Evolutionary conservation across 768 basidiomycete genomes (phyloP), one percentile per base, ranked within the genome.

Genomic region (Butyriboletus loyo): DNA sequence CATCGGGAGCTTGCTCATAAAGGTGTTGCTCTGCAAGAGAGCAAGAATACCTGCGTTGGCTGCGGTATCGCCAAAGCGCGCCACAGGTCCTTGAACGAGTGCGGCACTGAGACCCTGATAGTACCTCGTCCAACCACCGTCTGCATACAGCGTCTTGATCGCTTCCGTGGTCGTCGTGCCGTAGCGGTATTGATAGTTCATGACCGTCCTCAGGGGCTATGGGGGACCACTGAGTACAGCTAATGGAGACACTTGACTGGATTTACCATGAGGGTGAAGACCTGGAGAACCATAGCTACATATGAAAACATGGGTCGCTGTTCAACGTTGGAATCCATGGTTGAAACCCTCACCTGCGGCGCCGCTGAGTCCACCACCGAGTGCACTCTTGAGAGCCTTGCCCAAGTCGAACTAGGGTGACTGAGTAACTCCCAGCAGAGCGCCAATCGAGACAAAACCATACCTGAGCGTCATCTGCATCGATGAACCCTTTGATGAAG

Each of bases 171-270:
- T 84, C 2, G 83, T 80, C 2, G 86, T 87, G n/a, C 94, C 94
- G 65, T 84, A 94, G 48, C 87, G 83, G 67, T 94, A 93, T 72
- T 94, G 92, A 66, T 90, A 97, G 75, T 98, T 98, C 96, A 98
- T 98, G 50, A 94, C 79, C 3, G 95, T 97, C n/a, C 92, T 82
- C n/a, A 96, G 70, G 6, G 92, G 93, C 87, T 87, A 49, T 13
- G 38, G 42, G 25, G 27, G n/a, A 34, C 24, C 13, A 54, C 37
- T 54, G 51, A 30, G 41, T 14, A 41, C 2, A 38, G 21, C 46
- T 22, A 21, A 14, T 34, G 27, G 27, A 24, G 3, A 21, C 5
- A 25, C 22, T 30, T 15, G 31, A 25, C 37, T 24, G 28, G 3
- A 41, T 53, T 45, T 57, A 72, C 74, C 93, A 97, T 97, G 53